A percentile compares a stretch with the other conserved stretches of the same genome.
Conservation (phyloP, 2,329 filamentous ascomycete species). For the Onygenales sp. region DNA sequence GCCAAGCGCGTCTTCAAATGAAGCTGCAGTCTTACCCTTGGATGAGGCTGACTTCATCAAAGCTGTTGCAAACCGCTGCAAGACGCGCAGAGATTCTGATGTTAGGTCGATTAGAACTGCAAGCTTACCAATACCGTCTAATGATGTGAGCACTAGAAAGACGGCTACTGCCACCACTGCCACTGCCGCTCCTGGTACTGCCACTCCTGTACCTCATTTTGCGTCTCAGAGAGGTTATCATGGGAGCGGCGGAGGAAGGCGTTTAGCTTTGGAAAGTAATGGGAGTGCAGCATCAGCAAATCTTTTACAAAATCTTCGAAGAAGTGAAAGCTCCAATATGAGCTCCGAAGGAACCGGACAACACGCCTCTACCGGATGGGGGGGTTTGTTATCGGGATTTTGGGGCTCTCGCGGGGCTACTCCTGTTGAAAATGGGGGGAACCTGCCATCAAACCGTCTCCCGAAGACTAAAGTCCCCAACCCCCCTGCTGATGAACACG, state of each 20-base stretch:
- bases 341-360: slow-evolving; percentile 39
- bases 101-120: slow-evolving; percentile 33
- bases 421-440: slow-evolving; percentile 30
- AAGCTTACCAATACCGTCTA: slow-evolving; percentile 37
- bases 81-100: slow-evolving; percentile 32
- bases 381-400: slow-evolving; percentile 46
- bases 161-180: slow-evolving; percentile 43
- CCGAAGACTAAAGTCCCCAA: not conserved
- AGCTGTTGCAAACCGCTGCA: slow-evolving; percentile 15
- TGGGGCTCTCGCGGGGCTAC: slow-evolving; percentile 44
- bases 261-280: slow-evolving; percentile 18
- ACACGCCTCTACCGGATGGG: slow-evolving; percentile 42
- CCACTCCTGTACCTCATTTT: slow-evolving; percentile 47
- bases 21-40: slow-evolving; percentile 26
- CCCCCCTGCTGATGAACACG: not conserved
- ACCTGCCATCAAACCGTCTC: slow-evolving; percentile 8
- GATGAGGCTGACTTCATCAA: slow-evolving; percentile 23
- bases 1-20: slow-evolving; percentile 36
- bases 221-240: slow-evolving; percentile 26
- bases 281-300: slow-evolving; percentile 45
- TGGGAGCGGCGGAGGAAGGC: slow-evolving; percentile 3
- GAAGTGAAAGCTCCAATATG: slow-evolving; percentile 41
- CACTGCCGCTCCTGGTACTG: slow-evolving; percentile 40
- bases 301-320: slow-evolving; percentile 43
- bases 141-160: slow-evolving; percentile 32